Evolutionary conservation across 2,329 filamentous ascomycete genomes (phyloP), one percentile per base, ranked within the genome.

Genomic region (Talaromyces sp.): DNA sequence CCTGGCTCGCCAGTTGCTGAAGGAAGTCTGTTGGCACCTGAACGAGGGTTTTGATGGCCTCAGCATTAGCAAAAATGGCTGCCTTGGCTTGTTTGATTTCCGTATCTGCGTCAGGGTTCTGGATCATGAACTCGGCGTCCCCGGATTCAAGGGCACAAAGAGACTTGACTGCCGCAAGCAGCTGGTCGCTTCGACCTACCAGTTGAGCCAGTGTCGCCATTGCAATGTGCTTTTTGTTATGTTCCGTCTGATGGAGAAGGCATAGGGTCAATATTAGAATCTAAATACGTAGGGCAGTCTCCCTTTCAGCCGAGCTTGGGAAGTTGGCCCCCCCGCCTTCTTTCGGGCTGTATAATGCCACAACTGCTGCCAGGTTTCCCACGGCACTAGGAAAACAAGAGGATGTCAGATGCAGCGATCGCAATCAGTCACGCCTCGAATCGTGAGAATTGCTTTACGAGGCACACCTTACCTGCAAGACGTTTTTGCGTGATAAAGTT

Each of bases 21-120:
- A 77, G 64, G 15, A 73, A 72, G 47, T 71, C 72, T 17, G 66
- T 38, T 17, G 71, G 71, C 13, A 31, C 40, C 40, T 43, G 40
- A 43, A 43, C 17, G 17, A 43, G 40, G 17, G 40, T n/a, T 43
- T 43, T 43, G 40, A 43, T 43, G 8, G 40, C 40, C 40, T 43
- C 40, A 43, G 40, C 40, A 43, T 43, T 43, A 7, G 40, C 40
- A 43, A 43, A 43, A n/a, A 43, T 43, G 40, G 40, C 4, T 43
- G 40, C 40, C 40, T 43, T 43, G 40, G 17, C 17, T 43, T 43
- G 40, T n/a, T 43, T 43, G 40, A 43, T 43, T 43, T 43, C 40
- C 17, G 40, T 43, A 43, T 43, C 40, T 43, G 40, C 40, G 6
- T 43, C 40, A 43, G 40, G 40, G 17, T 43, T 43, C 40, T 43